Evolutionary conservation across 371 early-diverging fungal species (phyloP), one percentile per base, ranked within the genome.

Genomic region (Mucor mucedo): DNA sequence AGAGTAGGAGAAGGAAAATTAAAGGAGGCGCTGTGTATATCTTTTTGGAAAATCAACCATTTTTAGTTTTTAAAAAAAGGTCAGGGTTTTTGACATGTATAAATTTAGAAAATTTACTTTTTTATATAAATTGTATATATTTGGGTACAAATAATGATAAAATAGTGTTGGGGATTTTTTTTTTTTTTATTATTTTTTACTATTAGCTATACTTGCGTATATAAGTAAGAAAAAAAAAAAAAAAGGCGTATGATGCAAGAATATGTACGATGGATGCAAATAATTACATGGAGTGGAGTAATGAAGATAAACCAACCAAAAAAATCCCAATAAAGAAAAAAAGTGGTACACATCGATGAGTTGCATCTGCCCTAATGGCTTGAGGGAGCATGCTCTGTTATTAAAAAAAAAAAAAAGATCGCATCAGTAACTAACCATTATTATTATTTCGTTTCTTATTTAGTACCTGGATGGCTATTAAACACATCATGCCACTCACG

Each of bases 401-500:
- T 45, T 29, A 48, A 29, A 8, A 13, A 29, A 29, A 8, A 13
- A 29, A 49, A 47, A 47, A 47, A 8, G 27, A 21, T 55, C n/a
- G 48, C 21, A 27, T 45, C 16, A 27, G 2, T 32, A 29, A 38
- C 11, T 16, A 38, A 14, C 14, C 45, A 11, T 49, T 58, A 14
- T 54, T 27, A n/a, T 65, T n/a, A n/a, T n/a, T n/a, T 75, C 40
- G 9, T n/a, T 41, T 21, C 30, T 3, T 42, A 5, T 54, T 28
- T 41, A 42, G 28, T 47, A 80, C 80, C 72, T 80, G 77, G 2
- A 77, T 54, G 1, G 76, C 84, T 66, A 89, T 86, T 45, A 85
- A 73, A 55, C 82, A 73, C 89, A 89, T 87, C 87, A 91, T 91
- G 2, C 91, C 91, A 21, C 83, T 81, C 4, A 85, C 83, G n/a